Evolutionary conservation across 345 rosid genomes (phyloP).

Genomic region (Sonneratia caseolaris): DNA sequence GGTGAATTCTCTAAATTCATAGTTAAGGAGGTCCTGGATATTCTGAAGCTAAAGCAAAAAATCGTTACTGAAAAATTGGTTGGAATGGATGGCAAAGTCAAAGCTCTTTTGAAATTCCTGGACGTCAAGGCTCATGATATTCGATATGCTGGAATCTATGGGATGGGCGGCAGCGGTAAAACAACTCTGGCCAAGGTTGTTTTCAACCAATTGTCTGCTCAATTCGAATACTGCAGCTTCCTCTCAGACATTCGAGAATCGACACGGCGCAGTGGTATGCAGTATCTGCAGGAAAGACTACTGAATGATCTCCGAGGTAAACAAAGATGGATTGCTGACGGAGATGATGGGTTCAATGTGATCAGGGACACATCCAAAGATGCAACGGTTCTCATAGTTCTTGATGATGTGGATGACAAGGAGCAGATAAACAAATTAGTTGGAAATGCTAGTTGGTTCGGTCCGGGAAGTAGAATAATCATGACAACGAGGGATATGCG

Average conservation of each 20-base stretch:
- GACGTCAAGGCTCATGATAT: neutral
- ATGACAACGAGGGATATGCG: neutral
- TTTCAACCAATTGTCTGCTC: slow-evolving; percentile 1
- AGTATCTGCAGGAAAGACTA: neutral
- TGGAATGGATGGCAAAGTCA: neutral
- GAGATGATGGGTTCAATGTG: neutral
- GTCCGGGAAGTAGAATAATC: neutral
- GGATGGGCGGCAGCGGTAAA: neutral
- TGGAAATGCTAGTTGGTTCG: slow-evolving; percentile 3
- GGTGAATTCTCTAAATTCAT: neutral
- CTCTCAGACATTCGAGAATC: slow-evolving; percentile 2
- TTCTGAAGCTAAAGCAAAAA: neutral
- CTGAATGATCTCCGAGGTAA: neutral
- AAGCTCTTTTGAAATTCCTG: neutral
- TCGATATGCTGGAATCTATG: neutral
- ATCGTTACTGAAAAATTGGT: neutral
- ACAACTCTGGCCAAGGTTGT: slow-evolving; percentile 3
- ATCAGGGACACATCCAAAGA: neutral
- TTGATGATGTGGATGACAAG: neutral
- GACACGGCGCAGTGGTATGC: neutral
- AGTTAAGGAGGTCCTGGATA: neutral
- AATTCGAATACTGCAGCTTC: slow-evolving; percentile 1
- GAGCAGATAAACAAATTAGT: slow-evolving; percentile 5
- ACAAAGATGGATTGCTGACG: neutral
- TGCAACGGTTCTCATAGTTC: neutral